phyloP scores from a whole-genome alignment of 1,284 basidiomycete species.

The Taiwanofungus camphoratus region DNA sequence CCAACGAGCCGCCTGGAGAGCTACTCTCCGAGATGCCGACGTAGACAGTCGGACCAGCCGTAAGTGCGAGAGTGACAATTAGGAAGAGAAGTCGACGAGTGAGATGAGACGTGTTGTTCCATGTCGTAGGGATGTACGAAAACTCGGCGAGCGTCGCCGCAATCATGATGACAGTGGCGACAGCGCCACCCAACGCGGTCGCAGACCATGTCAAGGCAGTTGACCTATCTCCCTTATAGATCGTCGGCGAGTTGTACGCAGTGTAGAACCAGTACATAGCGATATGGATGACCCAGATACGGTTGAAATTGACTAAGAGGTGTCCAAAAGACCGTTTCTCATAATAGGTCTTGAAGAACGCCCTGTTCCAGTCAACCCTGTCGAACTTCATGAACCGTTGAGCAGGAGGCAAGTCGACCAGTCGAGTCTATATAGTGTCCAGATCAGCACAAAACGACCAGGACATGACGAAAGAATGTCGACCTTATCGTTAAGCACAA shows the following conservation, averaged over 20 bases:
- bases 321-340: conserved; percentile 94
- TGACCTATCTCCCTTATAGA: conserved; percentile 63
- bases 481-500: conserved; percentile 85
- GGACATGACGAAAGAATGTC: conserved; percentile 10
- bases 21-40: conserved; percentile 67
- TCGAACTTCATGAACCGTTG: conserved; percentile 95
- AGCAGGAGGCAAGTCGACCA: conserved; percentile 84
- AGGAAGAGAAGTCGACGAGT: conserved; percentile 84
- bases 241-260: conserved; percentile 84
- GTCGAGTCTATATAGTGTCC: conserved; percentile 64
- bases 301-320: conserved; percentile 95
- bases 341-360: conserved; percentile 96
- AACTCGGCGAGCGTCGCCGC: conserved; percentile 89
- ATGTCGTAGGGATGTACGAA: conserved; percentile 92
- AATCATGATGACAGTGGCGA: conserved; percentile 91
- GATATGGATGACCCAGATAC: conserved; percentile 94
- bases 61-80: conserved; percentile 76
- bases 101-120: conserved; percentile 95
- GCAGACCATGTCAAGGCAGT: conserved; percentile 84
- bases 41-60: conserved; percentile 88
- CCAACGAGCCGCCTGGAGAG: conserved; percentile 57
- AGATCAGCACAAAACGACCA: background rate
- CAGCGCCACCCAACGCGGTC: conserved; percentile 84
- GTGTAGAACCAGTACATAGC: conserved; percentile 94
- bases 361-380: conserved; percentile 89